These are phyloP conservation scores for Hyphodiscus hymeniophilus DNA, from an alignment of 495 filamentous ascomycete genomes.

Conservation along the genomic window DNA sequence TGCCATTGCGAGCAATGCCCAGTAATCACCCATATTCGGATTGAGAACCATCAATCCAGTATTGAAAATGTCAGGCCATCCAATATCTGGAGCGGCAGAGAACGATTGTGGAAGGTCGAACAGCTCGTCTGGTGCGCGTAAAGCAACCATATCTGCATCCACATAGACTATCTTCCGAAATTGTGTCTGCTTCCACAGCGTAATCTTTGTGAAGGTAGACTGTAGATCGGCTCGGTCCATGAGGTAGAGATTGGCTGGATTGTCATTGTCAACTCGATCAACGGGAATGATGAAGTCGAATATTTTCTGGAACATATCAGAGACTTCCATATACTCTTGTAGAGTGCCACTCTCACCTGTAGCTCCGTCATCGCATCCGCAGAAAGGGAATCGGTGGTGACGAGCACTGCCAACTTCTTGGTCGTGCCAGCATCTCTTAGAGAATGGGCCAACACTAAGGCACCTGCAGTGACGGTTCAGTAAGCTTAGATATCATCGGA, in stretches of 20 bases:
- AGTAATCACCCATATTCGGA: constrained; percentile 82
- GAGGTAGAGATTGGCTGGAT: constrained; percentile 75
- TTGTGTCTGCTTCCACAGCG: constrained; percentile 85
- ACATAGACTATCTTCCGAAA: constrained; percentile 88
- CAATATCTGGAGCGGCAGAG: constrained; percentile 88
- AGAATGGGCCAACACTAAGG: constrained; percentile 89
- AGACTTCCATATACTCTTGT: not conserved
- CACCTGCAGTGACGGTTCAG: constrained; percentile 36
- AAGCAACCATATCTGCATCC: constrained; percentile 81
- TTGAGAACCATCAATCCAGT: constrained; percentile 87
- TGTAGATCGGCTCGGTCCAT: constrained; percentile 88
- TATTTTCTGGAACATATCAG: constrained; percentile 47
- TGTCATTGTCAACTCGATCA: constrained; percentile 61
- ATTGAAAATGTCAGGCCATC: constrained; percentile 99
- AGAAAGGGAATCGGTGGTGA: constrained; percentile 69
- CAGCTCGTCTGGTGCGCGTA: constrained; percentile 87
- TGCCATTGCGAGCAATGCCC: constrained; percentile 74
- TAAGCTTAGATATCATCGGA: constrained; percentile 10
- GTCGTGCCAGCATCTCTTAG: constrained; percentile 83
- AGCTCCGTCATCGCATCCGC: constrained; percentile 67
- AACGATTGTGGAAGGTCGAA: constrained; percentile 70
- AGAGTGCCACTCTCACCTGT: constrained; percentile 44
- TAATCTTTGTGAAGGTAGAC: constrained; percentile 92
- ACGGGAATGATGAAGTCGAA: constrained; percentile 90
- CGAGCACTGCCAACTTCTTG: constrained; percentile 77